Evolutionary conservation across 495 filamentous ascomycete genomes (phyloP).

Genomic region (Alectoria sarmentosa): DNA sequence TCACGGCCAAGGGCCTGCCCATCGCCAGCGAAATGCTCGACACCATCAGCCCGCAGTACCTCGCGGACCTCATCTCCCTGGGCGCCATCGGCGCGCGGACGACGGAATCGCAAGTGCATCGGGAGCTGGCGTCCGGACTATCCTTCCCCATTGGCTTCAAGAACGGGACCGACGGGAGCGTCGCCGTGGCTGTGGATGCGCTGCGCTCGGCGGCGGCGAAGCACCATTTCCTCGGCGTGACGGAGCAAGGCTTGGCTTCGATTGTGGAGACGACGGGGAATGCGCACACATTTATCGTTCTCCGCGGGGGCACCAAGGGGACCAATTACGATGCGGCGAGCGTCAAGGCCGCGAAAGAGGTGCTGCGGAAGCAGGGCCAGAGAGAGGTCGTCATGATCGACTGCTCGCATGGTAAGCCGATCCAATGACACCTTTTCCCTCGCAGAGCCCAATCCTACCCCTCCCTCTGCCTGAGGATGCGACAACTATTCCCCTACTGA

Average conservation of each 20-base stretch:
- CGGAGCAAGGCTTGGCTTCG: constrained; percentile 88
- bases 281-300: constrained; percentile 93
- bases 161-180: constrained; percentile 90
- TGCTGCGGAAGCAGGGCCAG: constrained; percentile 56
- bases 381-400: constrained; percentile 84
- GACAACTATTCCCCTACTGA: too few species aligned
- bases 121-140: constrained; percentile 85
- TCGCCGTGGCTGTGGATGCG: constrained; percentile 87
- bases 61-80: constrained; percentile 84
- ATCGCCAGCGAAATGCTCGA: constrained; percentile 96
- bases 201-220: constrained; percentile 86
- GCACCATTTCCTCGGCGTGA: constrained; percentile 98
- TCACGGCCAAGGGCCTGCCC: constrained; percentile 90
- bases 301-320: constrained; percentile 85
- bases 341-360: constrained; percentile 65
- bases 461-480: too few species aligned
- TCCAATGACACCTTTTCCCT: too few species aligned
- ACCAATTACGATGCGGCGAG: constrained; percentile 88
- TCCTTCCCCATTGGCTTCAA: constrained; percentile 98
- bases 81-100: constrained; percentile 92
- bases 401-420: constrained; percentile 69
- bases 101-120: constrained; percentile 89
- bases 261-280: constrained; percentile 93
- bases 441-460: too few species aligned
- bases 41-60: constrained; percentile 94